Evolutionary conservation across 2,329 filamentous ascomycete genomes (phyloP).

Genomic region (Scedosporium boydii): DNA sequence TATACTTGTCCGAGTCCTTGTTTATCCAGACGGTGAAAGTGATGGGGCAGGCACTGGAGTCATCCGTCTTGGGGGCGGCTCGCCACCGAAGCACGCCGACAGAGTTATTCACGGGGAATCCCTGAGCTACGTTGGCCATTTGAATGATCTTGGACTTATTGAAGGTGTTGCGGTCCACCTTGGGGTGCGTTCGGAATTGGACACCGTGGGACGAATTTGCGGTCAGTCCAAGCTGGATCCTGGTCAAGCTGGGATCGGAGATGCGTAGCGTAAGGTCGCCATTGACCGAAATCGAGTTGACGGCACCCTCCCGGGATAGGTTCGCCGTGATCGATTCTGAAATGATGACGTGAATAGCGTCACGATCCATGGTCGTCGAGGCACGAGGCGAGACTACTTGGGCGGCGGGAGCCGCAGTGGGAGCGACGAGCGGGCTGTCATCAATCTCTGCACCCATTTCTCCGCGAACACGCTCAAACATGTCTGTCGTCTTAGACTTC

Average conservation of each 20-base stretch:
- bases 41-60: slow-evolving; percentile 74
- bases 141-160: slow-evolving; percentile 76
- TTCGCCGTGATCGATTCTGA: slow-evolving; percentile 86
- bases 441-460: slow-evolving; percentile 84
- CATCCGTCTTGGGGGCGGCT: slow-evolving; percentile 70
- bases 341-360: slow-evolving; percentile 80
- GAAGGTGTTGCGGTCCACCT: slow-evolving; percentile 86
- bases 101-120: slow-evolving; percentile 89
- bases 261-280: slow-evolving; percentile 90
- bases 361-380: slow-evolving; percentile 64
- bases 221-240: slow-evolving; percentile 75
- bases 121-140: slow-evolving; percentile 76
- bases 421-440: slow-evolving; percentile 61
- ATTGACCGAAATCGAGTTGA: slow-evolving; percentile 81
- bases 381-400: slow-evolving; percentile 46
- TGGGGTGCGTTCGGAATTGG: slow-evolving; percentile 92
- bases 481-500: slow-evolving; percentile 95
- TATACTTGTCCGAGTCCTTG: slow-evolving; percentile 73
- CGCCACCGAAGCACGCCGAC: slow-evolving; percentile 93
- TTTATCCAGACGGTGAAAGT: slow-evolving; percentile 98
- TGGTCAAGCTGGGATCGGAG: slow-evolving; percentile 77
- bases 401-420: slow-evolving; percentile 37
- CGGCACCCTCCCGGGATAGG: slow-evolving; percentile 74
- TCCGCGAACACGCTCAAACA: slow-evolving; percentile 90
- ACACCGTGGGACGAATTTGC: slow-evolving; percentile 72